Base-by-base conservation (phyloP, 805 yeast genomes). In the Metschnikowia colocasiae region DNA sequence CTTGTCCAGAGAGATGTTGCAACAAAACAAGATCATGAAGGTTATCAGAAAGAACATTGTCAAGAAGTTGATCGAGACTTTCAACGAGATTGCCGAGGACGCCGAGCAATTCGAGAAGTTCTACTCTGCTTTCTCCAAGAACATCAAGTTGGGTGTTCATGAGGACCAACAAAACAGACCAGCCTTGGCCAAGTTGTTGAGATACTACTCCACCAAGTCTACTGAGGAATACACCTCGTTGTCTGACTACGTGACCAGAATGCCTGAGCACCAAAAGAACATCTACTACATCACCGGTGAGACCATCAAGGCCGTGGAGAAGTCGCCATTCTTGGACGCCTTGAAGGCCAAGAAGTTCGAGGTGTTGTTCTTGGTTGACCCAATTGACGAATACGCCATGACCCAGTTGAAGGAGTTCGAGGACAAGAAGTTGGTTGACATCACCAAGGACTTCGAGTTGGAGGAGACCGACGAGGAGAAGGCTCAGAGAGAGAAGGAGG, bases 231-330 rank as follows among this genome's bases (percentile, higher is more conserved):
- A 79, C 72, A 92, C 97, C 59, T 92, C 98, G 33, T 82, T 94
- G 67, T 75, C 95, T 60, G 99, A 94, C 79, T 94, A 94, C 78
- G 95, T 94, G 57, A 92, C 98, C 60, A 87, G 98, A 79, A 94
- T 94, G 99, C 96, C 94, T 72, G 97, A 90, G 78, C 97, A 89
- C 81, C 99, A 94, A 81, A 91, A 94, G 94, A 94, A 94, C 82
- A 88, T 94, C 68, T 94, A 94, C 85, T 94, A 81, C 83, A 94
- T 94, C 74, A 94, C 99, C 69, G 99, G 99, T 85, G 99, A 94
- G 81, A 82, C 95, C 53, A 73, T 88, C 70, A 92, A 94, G 84
- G 89, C 96, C 61, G 96, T 94, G 65, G 97, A 94, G 82, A 89
- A 89, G 76, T 92, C 98, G 61, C 99, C 99, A 75, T 94, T 94